Conservation (phyloP, 169 alveolate genomes). For the Condylostoma magnum region DNA sequence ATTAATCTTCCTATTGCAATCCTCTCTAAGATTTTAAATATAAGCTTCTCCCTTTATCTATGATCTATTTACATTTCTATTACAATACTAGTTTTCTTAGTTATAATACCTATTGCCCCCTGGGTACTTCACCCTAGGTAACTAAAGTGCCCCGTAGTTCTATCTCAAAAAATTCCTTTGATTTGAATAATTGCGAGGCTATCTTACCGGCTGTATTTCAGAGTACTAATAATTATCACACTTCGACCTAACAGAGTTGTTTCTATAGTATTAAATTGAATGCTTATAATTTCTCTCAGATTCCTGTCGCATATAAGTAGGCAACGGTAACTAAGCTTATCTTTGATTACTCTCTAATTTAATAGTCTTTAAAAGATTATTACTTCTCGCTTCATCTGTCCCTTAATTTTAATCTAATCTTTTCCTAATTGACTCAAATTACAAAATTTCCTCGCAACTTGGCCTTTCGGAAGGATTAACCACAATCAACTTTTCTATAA, state of each 20-base stretch:
- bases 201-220: background rate
- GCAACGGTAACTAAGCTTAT: constrained; percentile 56
- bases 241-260: background rate
- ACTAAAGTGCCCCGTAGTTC: constrained; percentile 25
- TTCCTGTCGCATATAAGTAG: constrained; percentile 30
- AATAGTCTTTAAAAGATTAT: constrained; percentile 50
- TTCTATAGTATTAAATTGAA: background rate
- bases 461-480: constrained; percentile 22
- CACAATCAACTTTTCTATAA: constrained; percentile 1
- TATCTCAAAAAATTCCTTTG: background rate
- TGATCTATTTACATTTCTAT: too few species aligned
- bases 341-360: constrained; percentile 58
- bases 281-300: background rate
- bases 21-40: too few species aligned
- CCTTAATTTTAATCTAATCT: background rate
- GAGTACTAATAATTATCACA: background rate
- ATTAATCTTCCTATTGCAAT: too few species aligned
- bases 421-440: background rate
- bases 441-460: constrained; percentile 14
- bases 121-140: constrained; percentile 29
- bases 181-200: background rate
- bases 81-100: too few species aligned
- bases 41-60: too few species aligned
- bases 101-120: too few species aligned
- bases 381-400: background rate